Conservation (phyloP, 176 grass and related monocot species). For the Hsuehochloa calcarea region DNA sequence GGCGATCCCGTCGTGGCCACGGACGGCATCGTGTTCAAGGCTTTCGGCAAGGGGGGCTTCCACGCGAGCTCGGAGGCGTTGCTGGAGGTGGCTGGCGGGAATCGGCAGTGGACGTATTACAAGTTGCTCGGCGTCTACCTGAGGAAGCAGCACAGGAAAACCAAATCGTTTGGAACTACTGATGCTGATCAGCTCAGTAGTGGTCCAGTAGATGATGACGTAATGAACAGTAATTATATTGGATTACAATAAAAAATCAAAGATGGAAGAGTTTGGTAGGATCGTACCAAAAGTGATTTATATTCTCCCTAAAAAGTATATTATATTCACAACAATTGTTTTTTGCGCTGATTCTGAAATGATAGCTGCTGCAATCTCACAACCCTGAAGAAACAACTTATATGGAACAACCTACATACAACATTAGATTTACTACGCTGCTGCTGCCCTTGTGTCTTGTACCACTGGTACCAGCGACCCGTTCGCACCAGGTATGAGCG, state of each 20-base stretch:
- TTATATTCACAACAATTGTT: not conserved
- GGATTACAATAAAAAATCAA: not conserved
- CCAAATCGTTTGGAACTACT: slow-evolving; percentile 91
- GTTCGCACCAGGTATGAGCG: no score
- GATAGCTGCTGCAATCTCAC: not conserved
- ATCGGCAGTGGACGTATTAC: slow-evolving; percentile 57
- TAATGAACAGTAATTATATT: not conserved
- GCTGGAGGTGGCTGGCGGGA: slow-evolving; percentile 38
- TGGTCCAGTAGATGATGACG: not conserved
- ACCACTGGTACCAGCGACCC: no score
- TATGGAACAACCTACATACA: not conserved
- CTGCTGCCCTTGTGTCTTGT: no score
- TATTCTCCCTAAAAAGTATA: not conserved
- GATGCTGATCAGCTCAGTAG: slow-evolving; percentile 2
- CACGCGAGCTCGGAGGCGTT: slow-evolving; percentile 63
- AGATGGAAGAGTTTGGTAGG: not conserved
- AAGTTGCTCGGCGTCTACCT: slow-evolving; percentile 54
- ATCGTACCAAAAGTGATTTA: not conserved
- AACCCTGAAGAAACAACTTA: slow-evolving; percentile 1
- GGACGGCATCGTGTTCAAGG: slow-evolving; percentile 60
- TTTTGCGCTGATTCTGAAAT: not conserved
- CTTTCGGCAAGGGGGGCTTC: slow-evolving; percentile 72
- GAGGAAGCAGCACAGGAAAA: slow-evolving; percentile 58
- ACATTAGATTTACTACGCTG: no score
- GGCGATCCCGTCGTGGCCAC: slow-evolving; percentile 43